phyloP scores from a whole-genome alignment of 1,284 basidiomycete species.

The Takashimella tepidaria region DNA sequence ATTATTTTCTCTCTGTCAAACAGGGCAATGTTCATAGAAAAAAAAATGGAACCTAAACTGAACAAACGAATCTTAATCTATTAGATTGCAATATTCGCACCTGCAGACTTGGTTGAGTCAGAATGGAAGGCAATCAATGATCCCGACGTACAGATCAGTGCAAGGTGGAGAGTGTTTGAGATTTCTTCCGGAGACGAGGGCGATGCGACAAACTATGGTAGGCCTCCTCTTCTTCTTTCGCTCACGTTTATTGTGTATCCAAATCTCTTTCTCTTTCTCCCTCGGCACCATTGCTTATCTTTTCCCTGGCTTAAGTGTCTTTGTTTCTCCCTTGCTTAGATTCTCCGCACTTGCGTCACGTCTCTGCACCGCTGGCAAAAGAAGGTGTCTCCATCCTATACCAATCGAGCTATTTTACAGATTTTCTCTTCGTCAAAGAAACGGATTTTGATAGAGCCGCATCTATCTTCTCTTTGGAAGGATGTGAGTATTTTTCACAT shows the following conservation, averaged over 20 bases:
- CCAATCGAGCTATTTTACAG: constrained; percentile 77
- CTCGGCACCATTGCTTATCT: not conserved
- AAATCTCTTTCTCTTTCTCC: not conserved
- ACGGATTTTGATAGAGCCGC: constrained; percentile 32
- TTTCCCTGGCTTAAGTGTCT: not conserved
- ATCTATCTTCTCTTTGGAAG: constrained; percentile 28
- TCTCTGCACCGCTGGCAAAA: constrained; percentile 69
- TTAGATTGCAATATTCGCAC: constrained; percentile 41
- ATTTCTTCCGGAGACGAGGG: constrained; percentile 34
- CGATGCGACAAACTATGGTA: constrained; percentile 31
- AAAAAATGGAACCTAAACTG: not conserved
- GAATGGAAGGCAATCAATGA: constrained; percentile 26
- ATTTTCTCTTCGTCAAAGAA: constrained; percentile 64
- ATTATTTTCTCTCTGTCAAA: not conserved
- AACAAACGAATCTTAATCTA: not conserved
- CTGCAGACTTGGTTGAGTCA: constrained; percentile 22
- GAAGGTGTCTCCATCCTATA: constrained; percentile 79
- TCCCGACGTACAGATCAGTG: constrained; percentile 27
- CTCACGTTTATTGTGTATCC: not conserved
- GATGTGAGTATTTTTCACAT: constrained; percentile 31
- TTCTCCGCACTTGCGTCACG: constrained; percentile 56
- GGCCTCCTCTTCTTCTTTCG: constrained; percentile 4
- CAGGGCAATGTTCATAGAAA: not conserved
- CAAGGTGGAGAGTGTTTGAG: constrained; percentile 41
- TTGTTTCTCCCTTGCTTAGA: constrained; percentile 18